phyloP scores from a whole-genome alignment of 495 filamentous ascomycete species.

The Zalerion maritima region DNA sequence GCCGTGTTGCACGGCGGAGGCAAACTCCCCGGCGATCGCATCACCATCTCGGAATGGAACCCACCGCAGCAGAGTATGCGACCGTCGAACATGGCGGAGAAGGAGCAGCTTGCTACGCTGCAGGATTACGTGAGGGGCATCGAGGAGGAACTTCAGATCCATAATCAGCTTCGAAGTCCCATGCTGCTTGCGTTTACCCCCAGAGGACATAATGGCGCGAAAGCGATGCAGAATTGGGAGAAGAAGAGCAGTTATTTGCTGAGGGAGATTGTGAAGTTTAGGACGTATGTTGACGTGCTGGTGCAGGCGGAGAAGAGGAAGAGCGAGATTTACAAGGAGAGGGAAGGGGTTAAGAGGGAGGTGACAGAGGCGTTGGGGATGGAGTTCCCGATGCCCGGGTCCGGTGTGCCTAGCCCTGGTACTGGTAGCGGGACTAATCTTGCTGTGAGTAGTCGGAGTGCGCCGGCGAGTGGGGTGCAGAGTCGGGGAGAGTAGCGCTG shows the following conservation, averaged over 20 bases:
- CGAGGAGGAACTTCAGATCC: constrained; percentile 69
- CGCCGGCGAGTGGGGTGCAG: too few species aligned
- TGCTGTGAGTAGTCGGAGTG: too few species aligned
- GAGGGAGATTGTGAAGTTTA: constrained; percentile 91
- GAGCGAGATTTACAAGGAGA: constrained; percentile 33
- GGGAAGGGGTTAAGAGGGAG: constrained; percentile 25
- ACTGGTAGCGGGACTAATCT: too few species aligned
- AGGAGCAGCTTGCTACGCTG: constrained; percentile 65
- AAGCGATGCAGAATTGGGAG: constrained; percentile 94
- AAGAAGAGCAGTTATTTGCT: constrained; percentile 81
- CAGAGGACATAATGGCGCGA: constrained; percentile 61
- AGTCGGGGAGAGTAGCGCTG: too few species aligned
- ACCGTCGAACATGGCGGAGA: constrained; percentile 58
- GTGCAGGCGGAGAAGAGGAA: constrained; percentile 26
- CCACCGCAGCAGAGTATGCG: constrained; percentile 85
- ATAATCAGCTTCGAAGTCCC: constrained; percentile 71
- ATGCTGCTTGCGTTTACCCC: constrained; percentile 88
- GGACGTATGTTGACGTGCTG: constrained; percentile 82
- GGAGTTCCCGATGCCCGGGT: background rate
- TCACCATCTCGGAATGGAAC: constrained; percentile 81
- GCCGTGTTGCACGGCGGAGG: constrained; percentile 13
- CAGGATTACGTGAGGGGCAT: constrained; percentile 68
- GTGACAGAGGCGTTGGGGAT: constrained; percentile 6
- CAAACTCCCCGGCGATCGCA: constrained; percentile 71
- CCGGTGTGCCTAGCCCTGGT: too few species aligned